Conservation (phyloP, 805 yeast species). For the Maudiozyma turicensis region DNA sequence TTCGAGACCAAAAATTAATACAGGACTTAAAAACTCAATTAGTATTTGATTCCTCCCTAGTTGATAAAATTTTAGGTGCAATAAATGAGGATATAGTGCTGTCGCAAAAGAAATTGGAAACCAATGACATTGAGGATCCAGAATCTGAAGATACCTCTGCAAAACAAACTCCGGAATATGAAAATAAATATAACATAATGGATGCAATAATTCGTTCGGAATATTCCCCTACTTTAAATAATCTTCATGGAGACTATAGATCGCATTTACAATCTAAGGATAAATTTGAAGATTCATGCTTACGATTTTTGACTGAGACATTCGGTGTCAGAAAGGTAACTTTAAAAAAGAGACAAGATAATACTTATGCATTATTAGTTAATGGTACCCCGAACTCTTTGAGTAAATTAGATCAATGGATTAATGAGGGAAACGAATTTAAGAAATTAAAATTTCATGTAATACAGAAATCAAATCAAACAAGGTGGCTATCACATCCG, state of each 20-base stretch:
- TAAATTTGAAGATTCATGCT: slow-evolving; percentile 23
- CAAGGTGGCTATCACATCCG: slow-evolving; percentile 37
- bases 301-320: slow-evolving; percentile 19
- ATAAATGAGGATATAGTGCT: slow-evolving; percentile 33
- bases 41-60: slow-evolving; percentile 33
- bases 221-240: slow-evolving; percentile 27
- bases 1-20: slow-evolving; percentile 21
- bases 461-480: slow-evolving; percentile 33
- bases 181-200: slow-evolving; percentile 8
- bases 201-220: slow-evolving; percentile 29
- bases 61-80: slow-evolving; percentile 34
- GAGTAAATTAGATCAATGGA: slow-evolving; percentile 12
- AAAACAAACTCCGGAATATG: not conserved
- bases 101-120: slow-evolving; percentile 5
- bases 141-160: not conserved
- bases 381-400: slow-evolving; percentile 30
- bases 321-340: slow-evolving; percentile 25
- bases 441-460: slow-evolving; percentile 18
- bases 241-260: slow-evolving; percentile 30
- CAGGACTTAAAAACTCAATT: slow-evolving; percentile 23
- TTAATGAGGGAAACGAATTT: slow-evolving; percentile 9
- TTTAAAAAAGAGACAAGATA: slow-evolving; percentile 34
- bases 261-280: slow-evolving; percentile 21
- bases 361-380: slow-evolving; percentile 42
- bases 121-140: not conserved